These are phyloP conservation scores for Podospora conica DNA, from an alignment of 495 filamentous ascomycete species.

Conservation along the genomic window DNA sequence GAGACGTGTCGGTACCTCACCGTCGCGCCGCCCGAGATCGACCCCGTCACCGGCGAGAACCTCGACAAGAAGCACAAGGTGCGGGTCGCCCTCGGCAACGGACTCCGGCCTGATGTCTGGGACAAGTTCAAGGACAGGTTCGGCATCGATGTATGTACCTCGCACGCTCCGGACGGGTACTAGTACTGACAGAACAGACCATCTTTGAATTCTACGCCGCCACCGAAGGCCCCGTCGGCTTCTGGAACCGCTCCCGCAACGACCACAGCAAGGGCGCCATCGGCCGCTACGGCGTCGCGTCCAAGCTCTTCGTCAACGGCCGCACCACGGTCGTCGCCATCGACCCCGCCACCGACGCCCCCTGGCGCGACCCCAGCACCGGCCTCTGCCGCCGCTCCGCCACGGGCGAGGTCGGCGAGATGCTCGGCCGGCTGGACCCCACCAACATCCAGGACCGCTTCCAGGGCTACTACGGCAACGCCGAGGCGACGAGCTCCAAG, in stretches of 20 bases:
- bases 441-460: constrained; percentile 57
- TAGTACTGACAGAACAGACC: no score
- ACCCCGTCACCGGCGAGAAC: constrained; percentile 59
- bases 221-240: constrained; percentile 67
- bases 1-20: constrained; percentile 91
- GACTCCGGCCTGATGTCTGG: constrained; percentile 89
- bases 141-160: constrained; percentile 49
- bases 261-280: constrained; percentile 71
- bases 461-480: constrained; percentile 82
- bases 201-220: constrained; percentile 87
- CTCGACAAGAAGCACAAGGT: constrained; percentile 73
- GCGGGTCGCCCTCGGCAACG: constrained; percentile 79
- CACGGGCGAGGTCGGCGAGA: constrained; percentile 65
- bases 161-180: no score
- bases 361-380: constrained; percentile 64
- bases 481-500: constrained; percentile 65
- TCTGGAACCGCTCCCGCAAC: constrained; percentile 72
- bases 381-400: constrained; percentile 61
- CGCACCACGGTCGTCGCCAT: constrained; percentile 58
- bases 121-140: constrained; percentile 80
- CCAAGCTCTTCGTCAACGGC: constrained; percentile 43
- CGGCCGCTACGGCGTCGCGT: constrained; percentile 65
- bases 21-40: constrained; percentile 58
- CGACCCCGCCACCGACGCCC: constrained; percentile 63
- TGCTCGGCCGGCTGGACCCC: constrained; percentile 65